Evolutionary conservation across 2,329 filamentous ascomycete species (phyloP).

Genomic region (Chaetomium olivaceum): DNA sequence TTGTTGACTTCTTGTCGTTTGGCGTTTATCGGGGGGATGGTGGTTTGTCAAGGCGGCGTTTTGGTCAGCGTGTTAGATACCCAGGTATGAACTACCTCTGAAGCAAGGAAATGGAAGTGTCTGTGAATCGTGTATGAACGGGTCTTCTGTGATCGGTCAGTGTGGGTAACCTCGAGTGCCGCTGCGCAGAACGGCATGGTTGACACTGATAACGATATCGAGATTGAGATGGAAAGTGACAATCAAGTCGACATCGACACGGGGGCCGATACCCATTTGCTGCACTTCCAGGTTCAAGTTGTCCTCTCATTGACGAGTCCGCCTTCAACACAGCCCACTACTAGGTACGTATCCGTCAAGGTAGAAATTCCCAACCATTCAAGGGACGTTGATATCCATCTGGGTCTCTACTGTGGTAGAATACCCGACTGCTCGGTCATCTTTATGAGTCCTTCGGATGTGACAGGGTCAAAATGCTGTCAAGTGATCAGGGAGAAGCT

Average conservation of each 20-base stretch:
- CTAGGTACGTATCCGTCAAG: too few relatives aligned
- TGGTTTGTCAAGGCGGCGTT: not conserved
- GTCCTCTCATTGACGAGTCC: not conserved
- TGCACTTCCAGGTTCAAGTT: not conserved
- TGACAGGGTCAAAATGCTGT: too few relatives aligned
- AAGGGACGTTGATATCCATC: too few relatives aligned
- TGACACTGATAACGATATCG: not conserved
- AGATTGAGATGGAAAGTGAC: not conserved
- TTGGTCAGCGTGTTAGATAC: not conserved
- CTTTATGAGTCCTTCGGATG: too few relatives aligned
- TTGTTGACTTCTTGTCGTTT: too few relatives aligned
- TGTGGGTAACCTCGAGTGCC: not conserved
- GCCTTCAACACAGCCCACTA: too few relatives aligned
- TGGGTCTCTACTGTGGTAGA: too few relatives aligned
- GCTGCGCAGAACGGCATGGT: not conserved
- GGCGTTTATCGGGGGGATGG: too few relatives aligned
- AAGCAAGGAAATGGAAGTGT: not conserved
- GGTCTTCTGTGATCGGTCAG: not conserved
- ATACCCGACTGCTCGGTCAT: too few relatives aligned
- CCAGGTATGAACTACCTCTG: too few relatives aligned
- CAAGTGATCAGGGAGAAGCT: not conserved
- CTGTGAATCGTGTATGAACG: not conserved
- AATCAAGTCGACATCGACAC: not conserved
- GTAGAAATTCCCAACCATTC: too few relatives aligned
- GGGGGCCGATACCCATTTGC: not conserved